Evolutionary conservation across 2,329 filamentous ascomycete species (phyloP).

Genomic region (Truncatella angustata): DNA sequence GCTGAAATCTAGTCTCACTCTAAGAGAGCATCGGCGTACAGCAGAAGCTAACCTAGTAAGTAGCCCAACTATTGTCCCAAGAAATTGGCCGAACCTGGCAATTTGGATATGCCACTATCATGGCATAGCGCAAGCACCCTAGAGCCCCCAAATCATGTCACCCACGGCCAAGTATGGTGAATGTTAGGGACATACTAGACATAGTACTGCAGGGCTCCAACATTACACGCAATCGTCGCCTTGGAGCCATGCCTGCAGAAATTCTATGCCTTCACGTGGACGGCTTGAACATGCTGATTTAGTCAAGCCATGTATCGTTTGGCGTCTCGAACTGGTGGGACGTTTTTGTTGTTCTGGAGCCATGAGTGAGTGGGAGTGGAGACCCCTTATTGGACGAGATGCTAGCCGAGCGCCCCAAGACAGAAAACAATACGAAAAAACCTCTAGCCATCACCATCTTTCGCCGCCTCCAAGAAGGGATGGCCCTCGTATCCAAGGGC

Average conservation of each 20-base stretch:
- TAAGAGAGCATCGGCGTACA: background rate
- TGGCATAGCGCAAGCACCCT: background rate
- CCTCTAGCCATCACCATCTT: background rate
- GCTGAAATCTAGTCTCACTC: background rate
- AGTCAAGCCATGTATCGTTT: too few relatives aligned
- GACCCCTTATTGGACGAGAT: background rate
- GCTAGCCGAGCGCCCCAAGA: background rate
- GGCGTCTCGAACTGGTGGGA: background rate
- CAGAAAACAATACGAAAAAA: background rate
- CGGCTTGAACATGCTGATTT: too few relatives aligned
- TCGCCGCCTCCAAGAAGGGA: background rate
- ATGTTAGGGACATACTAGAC: too few relatives aligned
- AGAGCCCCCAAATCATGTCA: background rate
- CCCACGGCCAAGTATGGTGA: too few relatives aligned
- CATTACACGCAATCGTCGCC: background rate
- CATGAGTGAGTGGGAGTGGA: background rate
- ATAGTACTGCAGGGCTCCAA: background rate
- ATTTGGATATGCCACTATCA: slow-evolving; percentile 7
- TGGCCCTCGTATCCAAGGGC: slow-evolving; percentile 5
- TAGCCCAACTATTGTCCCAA: too few relatives aligned
- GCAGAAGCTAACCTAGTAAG: too few relatives aligned
- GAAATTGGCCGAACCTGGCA: background rate
- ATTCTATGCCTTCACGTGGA: background rate
- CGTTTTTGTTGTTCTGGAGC: background rate
- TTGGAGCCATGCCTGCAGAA: background rate